phyloP scores from a whole-genome alignment of 1,284 basidiomycete genomes.

The Sporisorium iseilematis-ciliati region DNA sequence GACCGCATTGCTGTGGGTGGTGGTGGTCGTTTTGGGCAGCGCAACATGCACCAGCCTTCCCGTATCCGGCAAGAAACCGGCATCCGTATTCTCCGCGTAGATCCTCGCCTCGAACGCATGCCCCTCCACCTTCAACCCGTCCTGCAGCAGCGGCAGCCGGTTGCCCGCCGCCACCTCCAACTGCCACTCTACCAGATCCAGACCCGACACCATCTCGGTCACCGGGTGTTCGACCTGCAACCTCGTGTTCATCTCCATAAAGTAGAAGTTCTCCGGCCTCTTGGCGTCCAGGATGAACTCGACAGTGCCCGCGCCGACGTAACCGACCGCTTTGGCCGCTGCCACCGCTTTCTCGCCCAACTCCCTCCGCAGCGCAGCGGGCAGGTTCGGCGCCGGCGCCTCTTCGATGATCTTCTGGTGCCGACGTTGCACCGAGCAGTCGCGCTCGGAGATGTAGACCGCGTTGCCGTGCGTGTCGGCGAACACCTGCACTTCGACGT shows the following conservation, averaged over 20 bases:
- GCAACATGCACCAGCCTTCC: constrained; percentile 81
- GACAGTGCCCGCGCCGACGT: constrained; percentile 96
- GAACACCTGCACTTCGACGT: constrained; percentile 80
- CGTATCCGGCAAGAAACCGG: constrained; percentile 85
- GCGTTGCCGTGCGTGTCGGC: constrained; percentile 75
- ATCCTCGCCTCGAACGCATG: constrained; percentile 97
- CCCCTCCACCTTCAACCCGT: constrained; percentile 83
- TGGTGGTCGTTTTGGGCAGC: constrained; percentile 71
- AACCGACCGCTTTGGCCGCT: constrained; percentile 86
- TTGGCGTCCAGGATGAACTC: constrained; percentile 66
- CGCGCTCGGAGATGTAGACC: constrained; percentile 90
- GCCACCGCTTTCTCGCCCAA: constrained; percentile 88
- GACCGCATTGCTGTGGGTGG: constrained; percentile 24
- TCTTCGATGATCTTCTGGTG: constrained; percentile 97
- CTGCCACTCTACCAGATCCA: constrained; percentile 95
- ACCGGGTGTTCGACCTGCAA: constrained; percentile 86
- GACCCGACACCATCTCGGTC: constrained; percentile 92
- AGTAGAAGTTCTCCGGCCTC: constrained; percentile 52
- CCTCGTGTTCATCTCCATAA: constrained; percentile 79
- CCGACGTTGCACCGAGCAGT: constrained; percentile 91
- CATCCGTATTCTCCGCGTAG: constrained; percentile 83
- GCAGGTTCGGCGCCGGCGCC: constrained; percentile 90
- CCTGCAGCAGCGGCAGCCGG: constrained; percentile 81
- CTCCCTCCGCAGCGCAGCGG: constrained; percentile 80
- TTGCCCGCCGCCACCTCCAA: constrained; percentile 86